These are phyloP conservation scores for Fusarium equiseti DNA, from an alignment of 2,329 filamentous ascomycete genomes.

Conservation along the genomic window DNA sequence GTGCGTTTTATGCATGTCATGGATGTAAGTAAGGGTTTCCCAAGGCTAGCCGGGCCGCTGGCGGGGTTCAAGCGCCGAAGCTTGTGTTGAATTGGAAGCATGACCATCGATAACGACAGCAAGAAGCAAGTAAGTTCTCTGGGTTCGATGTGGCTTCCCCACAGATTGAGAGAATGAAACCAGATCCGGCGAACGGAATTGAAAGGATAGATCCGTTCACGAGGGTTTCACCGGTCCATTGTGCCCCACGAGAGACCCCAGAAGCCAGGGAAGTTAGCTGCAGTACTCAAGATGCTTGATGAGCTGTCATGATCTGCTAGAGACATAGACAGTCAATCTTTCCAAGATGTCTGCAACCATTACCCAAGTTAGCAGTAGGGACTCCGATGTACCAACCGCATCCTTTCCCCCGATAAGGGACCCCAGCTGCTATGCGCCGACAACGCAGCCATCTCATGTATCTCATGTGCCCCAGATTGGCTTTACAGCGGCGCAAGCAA, in stretches of 20 bases:
- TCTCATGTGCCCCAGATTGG: slow-evolving; percentile 41
- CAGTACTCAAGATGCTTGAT: slow-evolving; percentile 37
- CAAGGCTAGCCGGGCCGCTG: slow-evolving; percentile 41
- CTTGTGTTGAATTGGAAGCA: slow-evolving; percentile 34
- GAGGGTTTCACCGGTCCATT: slow-evolving; percentile 23
- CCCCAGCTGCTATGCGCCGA: slow-evolving; percentile 22
- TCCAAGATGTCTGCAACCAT: slow-evolving; percentile 20
- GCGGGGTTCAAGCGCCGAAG: slow-evolving; percentile 35
- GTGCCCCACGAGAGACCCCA: slow-evolving; percentile 25
- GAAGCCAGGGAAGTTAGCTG: slow-evolving; percentile 37
- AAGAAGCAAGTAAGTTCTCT: slow-evolving; percentile 30
- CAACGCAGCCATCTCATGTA: slow-evolving; percentile 39
- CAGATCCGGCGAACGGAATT: slow-evolving; percentile 29
- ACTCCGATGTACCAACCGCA: slow-evolving; percentile 16
- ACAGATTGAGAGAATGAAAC: slow-evolving; percentile 19
- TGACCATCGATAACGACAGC: slow-evolving; percentile 40
- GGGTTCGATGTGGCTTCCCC: slow-evolving; percentile 10
- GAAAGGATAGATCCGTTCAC: slow-evolving; percentile 11
- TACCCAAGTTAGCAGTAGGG: slow-evolving; percentile 33
- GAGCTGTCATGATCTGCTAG: slow-evolving; percentile 43
- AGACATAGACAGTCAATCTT: slow-evolving; percentile 19
- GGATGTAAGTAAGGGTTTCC: slow-evolving; percentile 23
- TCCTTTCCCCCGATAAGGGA: slow-evolving; percentile 32
- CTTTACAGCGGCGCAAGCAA: slow-evolving; percentile 25
- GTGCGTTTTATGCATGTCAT: slow-evolving; percentile 36